A percentile compares a stretch with the other conserved stretches of the same genome.
These are phyloP conservation scores for Daldinia sp. DNA, from an alignment of 2,329 filamentous ascomycete genomes.

Conservation along the genomic window DNA sequence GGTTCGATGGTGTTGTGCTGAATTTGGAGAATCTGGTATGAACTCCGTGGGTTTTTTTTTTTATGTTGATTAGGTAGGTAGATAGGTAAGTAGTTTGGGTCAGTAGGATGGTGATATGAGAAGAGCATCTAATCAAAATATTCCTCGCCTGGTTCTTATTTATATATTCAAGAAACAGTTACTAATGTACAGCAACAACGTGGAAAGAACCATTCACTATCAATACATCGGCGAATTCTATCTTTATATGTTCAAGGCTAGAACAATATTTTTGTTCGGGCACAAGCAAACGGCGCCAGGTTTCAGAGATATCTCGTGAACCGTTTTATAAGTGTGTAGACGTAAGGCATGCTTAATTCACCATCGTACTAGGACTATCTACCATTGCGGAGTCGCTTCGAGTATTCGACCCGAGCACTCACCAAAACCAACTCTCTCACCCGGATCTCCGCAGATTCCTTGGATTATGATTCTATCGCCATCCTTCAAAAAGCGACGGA, in stretches of 20 bases:
- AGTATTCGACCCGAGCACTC: conserved; percentile 51
- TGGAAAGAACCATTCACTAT: not conserved
- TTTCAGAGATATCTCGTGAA: not conserved
- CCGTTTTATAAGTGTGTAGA: not conserved
- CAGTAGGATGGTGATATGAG: not conserved
- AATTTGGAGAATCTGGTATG: too few relatives aligned
- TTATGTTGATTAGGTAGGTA: too few relatives aligned
- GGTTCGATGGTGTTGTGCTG: too few relatives aligned
- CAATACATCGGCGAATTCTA: not conserved
- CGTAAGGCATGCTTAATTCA: not conserved
- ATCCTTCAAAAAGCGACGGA: conserved; percentile 55
- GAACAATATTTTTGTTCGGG: not conserved
- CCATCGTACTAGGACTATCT: not conserved
- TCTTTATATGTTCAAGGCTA: not conserved
- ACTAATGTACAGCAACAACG: not conserved
- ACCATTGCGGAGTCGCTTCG: conserved; percentile 28
- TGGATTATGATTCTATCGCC: conserved; percentile 55
- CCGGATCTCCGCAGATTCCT: conserved; percentile 48
- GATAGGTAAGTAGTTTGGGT: not conserved
- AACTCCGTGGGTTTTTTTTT: too few relatives aligned
- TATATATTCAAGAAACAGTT: not conserved
- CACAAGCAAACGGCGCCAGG: not conserved
- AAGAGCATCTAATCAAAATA: not conserved
- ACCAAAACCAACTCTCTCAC: conserved; percentile 54
- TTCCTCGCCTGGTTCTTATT: not conserved